Evolutionary conservation across 805 yeast genomes (phyloP), one percentile per base, ranked within the genome.

Genomic region (Nakazawaea sp.): DNA sequence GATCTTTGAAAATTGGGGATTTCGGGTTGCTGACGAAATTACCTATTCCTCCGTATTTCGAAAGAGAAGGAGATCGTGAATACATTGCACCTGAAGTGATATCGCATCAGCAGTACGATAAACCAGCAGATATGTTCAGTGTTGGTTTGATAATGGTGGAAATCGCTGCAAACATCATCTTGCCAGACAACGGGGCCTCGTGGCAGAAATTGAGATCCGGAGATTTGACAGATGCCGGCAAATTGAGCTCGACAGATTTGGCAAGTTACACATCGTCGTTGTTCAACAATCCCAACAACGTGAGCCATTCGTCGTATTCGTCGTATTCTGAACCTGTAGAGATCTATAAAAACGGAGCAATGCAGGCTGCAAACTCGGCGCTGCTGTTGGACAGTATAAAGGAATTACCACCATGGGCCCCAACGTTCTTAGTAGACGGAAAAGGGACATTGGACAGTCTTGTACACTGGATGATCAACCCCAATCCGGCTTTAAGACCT

Each of bases 121-220:
- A 82, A 47, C 88, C 90, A 36, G 97, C 97, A 1, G 98, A 92
- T 56, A 79, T 92, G 4, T 92, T 92, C 56, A 83, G 96, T n/a
- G 71, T 89, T 34, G 98, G 98, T 1, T 66, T 92, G 41, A 84
- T 92, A 45, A 82, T 92, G 66, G 82, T 92, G 34, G 98, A 92
- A 56, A 82, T 87, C 49, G 97, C 98, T 2, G 95, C 97, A 2
- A 92, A 92, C 59, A 89, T 92, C 32, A 78, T 88, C 3, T 64
- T 92, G 35, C 98, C 98, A 1, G 97, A 90, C 49, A 89, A 92
- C 55, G 98, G 98, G 5, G 73, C 86, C 11, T 89, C 94, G 21
- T 92, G 98, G 98, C 94, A 94, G 47, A 88, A 89, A 56, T 64
- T 92, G 43, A 70, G 98, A 46, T 84, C 95, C 29, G 98, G 97